phyloP scores from a whole-genome alignment of 805 yeast species.

The Starmerella khaoyaiensis region DNA sequence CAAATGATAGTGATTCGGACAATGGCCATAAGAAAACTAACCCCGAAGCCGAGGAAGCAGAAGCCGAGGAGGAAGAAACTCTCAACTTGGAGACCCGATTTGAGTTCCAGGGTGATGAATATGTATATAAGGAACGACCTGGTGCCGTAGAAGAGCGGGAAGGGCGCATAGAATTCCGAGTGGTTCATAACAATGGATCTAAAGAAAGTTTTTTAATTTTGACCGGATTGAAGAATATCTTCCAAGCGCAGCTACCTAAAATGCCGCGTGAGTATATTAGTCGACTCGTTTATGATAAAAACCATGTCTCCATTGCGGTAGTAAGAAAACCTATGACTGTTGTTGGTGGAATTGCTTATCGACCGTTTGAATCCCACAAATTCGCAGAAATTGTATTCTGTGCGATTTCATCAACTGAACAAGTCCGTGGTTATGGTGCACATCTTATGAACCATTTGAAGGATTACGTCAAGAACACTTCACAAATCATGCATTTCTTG shows the following conservation, averaged over 20 bases:
- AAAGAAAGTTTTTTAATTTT: constrained; percentile 78
- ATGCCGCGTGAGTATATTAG: constrained; percentile 98
- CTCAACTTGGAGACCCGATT: constrained; percentile 35
- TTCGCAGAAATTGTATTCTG: constrained; percentile 98
- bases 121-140: constrained; percentile 81
- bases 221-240: constrained; percentile 89
- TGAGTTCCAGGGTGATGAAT: constrained; percentile 62
- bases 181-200: constrained; percentile 87
- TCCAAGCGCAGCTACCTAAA: constrained; percentile 93
- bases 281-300: constrained; percentile 82
- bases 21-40: constrained; percentile 21
- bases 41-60: constrained; percentile 20
- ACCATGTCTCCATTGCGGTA: constrained; percentile 92
- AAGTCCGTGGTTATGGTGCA: constrained; percentile 97
- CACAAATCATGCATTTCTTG: constrained; percentile 71
- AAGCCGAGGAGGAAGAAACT: constrained; percentile 23
- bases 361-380: constrained; percentile 80
- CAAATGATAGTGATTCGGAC: constrained; percentile 18
- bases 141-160: constrained; percentile 89
- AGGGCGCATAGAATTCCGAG: constrained; percentile 87
- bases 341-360: constrained; percentile 93
- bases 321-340: constrained; percentile 87
- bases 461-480: constrained; percentile 83
- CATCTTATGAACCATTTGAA: constrained; percentile 96
- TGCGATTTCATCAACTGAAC: constrained; percentile 95